A percentile compares a stretch with the other conserved stretches of the same genome.
Evolutionary conservation across 2,329 filamentous ascomycete species (phyloP).

Genomic region (Epichloe baconii): DNA sequence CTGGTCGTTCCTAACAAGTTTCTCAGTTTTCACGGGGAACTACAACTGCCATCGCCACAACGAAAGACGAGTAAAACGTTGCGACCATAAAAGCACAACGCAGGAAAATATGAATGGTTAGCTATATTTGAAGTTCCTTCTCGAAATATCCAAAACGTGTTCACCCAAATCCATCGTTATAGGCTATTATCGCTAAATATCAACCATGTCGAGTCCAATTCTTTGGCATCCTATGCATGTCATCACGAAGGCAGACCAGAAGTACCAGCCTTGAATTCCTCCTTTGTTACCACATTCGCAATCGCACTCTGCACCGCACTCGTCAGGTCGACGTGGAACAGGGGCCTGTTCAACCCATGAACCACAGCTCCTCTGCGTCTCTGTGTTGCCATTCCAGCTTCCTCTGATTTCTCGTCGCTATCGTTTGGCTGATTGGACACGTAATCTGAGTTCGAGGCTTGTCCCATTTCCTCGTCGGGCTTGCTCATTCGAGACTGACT

Average conservation of each 20-base stretch:
- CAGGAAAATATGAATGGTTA: no score
- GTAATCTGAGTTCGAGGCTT: slow-evolving; percentile 9
- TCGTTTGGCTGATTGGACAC: slow-evolving; percentile 10
- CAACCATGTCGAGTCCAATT: neutral
- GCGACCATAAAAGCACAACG: no score
- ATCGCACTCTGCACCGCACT: slow-evolving; percentile 81
- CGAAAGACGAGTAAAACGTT: no score
- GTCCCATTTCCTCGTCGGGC: slow-evolving; percentile 25
- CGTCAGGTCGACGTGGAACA: slow-evolving; percentile 90
- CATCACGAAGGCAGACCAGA: neutral
- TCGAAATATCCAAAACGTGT: neutral
- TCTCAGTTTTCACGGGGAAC: no score
- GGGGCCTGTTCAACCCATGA: slow-evolving; percentile 73
- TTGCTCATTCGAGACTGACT: slow-evolving; percentile 3
- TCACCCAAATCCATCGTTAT: neutral
- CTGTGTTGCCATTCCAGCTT: slow-evolving; percentile 7
- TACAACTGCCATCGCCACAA: no score
- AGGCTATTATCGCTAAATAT: neutral
- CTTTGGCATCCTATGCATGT: neutral
- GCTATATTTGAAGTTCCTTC: no score
- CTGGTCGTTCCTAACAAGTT: no score
- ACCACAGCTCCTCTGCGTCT: slow-evolving; percentile 51
- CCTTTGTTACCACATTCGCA: slow-evolving; percentile 54
- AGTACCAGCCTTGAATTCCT: slow-evolving; percentile 16
- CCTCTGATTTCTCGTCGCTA: slow-evolving; percentile 28